Percentiles rank a stretch among this genome's conserved stretches.
Evolutionary conservation across 345 rosid species (phyloP).

Genomic region (Gossypium ekmanianum): DNA sequence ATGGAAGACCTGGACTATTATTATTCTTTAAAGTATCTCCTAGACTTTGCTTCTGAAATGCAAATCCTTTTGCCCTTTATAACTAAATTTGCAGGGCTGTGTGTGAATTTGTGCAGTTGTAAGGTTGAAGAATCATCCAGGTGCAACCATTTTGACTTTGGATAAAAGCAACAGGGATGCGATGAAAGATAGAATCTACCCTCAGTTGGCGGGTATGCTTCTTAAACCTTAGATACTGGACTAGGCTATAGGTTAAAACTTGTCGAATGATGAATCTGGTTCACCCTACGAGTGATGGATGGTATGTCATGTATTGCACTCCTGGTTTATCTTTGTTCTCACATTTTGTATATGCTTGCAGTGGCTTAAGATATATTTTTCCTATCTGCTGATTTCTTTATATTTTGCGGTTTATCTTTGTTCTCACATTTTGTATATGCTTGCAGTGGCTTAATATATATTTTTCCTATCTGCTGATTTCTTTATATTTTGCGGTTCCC

Average conservation of each 20-base stretch:
- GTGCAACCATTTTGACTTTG: slow-evolving; percentile 47
- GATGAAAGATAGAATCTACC: slow-evolving; percentile 38
- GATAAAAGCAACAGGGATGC: slow-evolving; percentile 48
- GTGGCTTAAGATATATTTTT: no score
- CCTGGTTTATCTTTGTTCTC: background rate
- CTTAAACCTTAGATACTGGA: slow-evolving; percentile 17
- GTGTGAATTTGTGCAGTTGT: slow-evolving; percentile 40
- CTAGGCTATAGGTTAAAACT: background rate
- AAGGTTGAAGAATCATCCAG: slow-evolving; percentile 56
- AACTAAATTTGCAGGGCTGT: background rate
- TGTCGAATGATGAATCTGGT: background rate
- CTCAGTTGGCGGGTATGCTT: slow-evolving; percentile 35
- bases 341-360: no score
- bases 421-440: no score
- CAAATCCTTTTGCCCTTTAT: background rate
- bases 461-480: no score
- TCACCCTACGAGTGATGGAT: background rate
- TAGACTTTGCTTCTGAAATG: background rate
- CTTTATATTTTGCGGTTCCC: background rate
- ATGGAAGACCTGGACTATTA: background rate
- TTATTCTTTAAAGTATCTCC: background rate
- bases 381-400: no score
- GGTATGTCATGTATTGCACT: background rate
- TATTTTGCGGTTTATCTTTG: no score
- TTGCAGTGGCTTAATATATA: no score